A percentile compares a stretch with the other conserved stretches of the same genome.
Conservation (phyloP, 208 protist genomes). For the Leishmania tropica region DNA sequence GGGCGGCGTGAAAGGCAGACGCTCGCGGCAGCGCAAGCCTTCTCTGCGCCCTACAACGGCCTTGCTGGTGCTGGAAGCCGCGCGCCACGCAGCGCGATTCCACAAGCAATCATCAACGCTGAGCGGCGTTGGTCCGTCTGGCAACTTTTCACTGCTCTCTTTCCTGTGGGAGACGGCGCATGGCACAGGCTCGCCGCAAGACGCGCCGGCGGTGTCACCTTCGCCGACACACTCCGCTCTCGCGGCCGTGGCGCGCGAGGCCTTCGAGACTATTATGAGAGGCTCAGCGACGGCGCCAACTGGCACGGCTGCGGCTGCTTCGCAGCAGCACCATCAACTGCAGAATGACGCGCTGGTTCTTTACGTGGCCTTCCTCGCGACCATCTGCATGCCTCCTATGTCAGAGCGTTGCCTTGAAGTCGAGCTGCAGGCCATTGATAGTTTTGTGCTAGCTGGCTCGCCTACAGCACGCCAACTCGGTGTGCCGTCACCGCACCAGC, state of each 20-base stretch:
- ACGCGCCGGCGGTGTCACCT: not conserved
- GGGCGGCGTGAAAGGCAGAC: not conserved
- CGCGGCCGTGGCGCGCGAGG: constrained; percentile 11
- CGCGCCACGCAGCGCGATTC: constrained; percentile 13
- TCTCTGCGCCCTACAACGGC: constrained; percentile 25
- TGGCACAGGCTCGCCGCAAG: not conserved
- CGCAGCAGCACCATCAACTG: not conserved
- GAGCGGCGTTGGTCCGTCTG: not conserved
- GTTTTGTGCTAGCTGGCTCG: constrained; percentile 11
- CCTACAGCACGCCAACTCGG: not conserved
- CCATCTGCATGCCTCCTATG: not conserved
- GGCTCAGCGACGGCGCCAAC: not conserved
- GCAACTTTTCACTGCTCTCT: constrained; percentile 8
- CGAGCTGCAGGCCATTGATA: not conserved
- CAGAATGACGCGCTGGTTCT: constrained; percentile 15
- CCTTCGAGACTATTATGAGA: constrained; percentile 15
- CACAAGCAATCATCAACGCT: not conserved
- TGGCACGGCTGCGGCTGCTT: not conserved
- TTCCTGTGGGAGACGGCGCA: not conserved
- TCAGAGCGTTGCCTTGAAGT: not conserved
- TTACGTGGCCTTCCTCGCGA: constrained; percentile 27
- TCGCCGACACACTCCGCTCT: constrained; percentile 2
- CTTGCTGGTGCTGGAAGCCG: constrained; percentile 25
- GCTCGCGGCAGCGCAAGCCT: not conserved
- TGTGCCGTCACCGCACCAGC: not conserved